These are phyloP conservation scores for Nakazawaea ishiwadae DNA, from an alignment of 805 yeast genomes.

Conservation along the genomic window DNA sequence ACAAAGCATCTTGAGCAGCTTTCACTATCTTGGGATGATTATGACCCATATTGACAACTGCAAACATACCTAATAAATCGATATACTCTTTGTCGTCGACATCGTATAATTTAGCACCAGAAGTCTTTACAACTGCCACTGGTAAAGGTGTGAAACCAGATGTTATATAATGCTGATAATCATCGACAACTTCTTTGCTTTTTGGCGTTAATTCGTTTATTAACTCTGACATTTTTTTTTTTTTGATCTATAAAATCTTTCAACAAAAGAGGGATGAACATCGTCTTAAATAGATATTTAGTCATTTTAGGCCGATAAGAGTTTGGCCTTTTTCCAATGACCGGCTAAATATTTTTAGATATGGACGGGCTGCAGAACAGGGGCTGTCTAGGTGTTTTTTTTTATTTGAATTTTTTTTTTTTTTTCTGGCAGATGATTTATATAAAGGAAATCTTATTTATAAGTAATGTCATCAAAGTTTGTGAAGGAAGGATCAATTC, in stretches of 20 bases:
- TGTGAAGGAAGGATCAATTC: constrained; percentile 19
- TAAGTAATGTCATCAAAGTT: no score
- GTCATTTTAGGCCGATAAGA: no score
- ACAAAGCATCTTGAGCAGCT: constrained; percentile 21
- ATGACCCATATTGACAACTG: constrained; percentile 27
- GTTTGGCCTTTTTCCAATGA: no score
- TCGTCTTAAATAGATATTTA: no score
- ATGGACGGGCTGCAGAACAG: no score
- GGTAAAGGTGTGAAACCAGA: constrained; percentile 23
- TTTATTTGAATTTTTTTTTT: no score
- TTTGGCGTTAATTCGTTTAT: constrained; percentile 2
- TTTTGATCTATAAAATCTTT: no score
- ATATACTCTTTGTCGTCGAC: constrained; percentile 24
- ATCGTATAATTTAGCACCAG: constrained; percentile 22
- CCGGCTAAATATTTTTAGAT: no score
- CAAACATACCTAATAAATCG: constrained; percentile 24
- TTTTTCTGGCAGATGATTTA: no score
- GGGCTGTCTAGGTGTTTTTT: no score
- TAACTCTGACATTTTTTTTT: neutral
- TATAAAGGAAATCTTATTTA: no score
- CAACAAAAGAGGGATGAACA: no score
- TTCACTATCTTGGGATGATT: constrained; percentile 23
- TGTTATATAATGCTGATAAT: constrained; percentile 17
- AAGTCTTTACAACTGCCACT: constrained; percentile 18
- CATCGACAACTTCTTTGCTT: constrained; percentile 10